Evolutionary conservation across 306 rosid species (phyloP), one percentile per base, ranked within the genome.

Genomic region (Comarum palustre): DNA sequence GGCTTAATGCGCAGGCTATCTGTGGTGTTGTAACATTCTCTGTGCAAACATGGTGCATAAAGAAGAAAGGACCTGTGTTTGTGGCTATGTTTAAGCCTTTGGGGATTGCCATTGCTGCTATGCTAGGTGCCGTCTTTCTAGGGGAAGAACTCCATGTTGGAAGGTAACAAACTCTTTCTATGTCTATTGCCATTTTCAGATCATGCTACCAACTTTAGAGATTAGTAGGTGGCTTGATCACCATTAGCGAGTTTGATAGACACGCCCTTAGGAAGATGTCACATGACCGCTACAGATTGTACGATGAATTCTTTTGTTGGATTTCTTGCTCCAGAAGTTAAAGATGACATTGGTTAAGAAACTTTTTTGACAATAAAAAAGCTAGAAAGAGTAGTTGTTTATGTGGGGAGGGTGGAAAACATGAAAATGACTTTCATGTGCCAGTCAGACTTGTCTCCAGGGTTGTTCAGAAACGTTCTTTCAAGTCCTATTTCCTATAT

Each of bases 41-140:
- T 57, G 84, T 77, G 59, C 59, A 54, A 4, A 84, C 89, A 7
- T 86, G 90, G 91, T 86, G 91, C 81, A 83, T 88, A 61, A 42
- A 78, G 32, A 79, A 77, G 77, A 90, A 87, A 79, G 93, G 96
- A 50, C 96, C 92, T 1, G 80, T 90, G 1, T 90, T 87, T 84
- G 86, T 82, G 66, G 79, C 82, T 51, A 79, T 81, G 87, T 90
- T 89, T 79, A 87, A 84, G 77, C 92, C 92, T 55, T 38, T 86
- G 22, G 83, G 89, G 74, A 86, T 90, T 65, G 90, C 85, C 58
- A 78, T 86, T 75, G 92, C 92, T 59, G 92, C 90, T 39, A 82
- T 86, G 38, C 66, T 82, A 54, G 73, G 96, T 68, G 84, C 63
- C 45, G 55, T 69, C 81, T 83, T 90, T 78, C 89, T 90, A 8